These are phyloP conservation scores for Mucor irregularis DNA, from an alignment of 371 early-diverging fungal species.

Conservation along the genomic window DNA sequence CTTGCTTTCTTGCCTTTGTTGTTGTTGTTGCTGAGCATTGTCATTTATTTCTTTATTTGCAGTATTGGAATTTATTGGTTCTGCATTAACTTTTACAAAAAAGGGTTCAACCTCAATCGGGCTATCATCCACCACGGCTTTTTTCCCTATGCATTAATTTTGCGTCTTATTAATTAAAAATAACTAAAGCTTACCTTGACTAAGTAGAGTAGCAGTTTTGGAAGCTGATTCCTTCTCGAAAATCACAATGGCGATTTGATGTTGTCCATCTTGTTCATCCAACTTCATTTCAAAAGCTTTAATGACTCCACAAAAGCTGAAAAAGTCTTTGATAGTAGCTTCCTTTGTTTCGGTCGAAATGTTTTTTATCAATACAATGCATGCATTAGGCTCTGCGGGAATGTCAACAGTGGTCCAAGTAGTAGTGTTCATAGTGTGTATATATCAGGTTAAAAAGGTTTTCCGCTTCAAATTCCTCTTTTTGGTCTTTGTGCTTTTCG, in stretches of 20 bases:
- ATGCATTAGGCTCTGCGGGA: constrained; percentile 41
- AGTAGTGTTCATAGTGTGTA: too few relatives aligned
- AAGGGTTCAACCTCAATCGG: constrained; percentile 53
- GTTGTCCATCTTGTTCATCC: constrained; percentile 34
- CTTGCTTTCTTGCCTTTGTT: constrained; percentile 42
- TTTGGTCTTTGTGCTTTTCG: too few relatives aligned
- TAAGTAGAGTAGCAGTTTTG: constrained; percentile 60
- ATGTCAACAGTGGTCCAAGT: constrained; percentile 23
- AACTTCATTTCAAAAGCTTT: constrained; percentile 51
- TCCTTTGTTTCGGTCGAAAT: constrained; percentile 42
- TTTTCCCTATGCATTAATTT: neutral
- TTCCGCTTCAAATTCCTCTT: too few relatives aligned
- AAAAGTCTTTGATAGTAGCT: constrained; percentile 55
- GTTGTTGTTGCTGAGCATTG: constrained; percentile 3
- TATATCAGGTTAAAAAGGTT: too few relatives aligned
- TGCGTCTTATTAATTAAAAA: neutral
- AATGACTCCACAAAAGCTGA: constrained; percentile 64
- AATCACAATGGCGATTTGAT: constrained; percentile 47
- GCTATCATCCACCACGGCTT: constrained; percentile 54
- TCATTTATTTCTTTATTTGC: constrained; percentile 1
- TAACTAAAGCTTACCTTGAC: constrained; percentile 52
- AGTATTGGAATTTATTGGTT: neutral
- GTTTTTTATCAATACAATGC: constrained; percentile 42
- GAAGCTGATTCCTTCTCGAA: constrained; percentile 58
- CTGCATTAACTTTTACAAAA: constrained; percentile 22